Percentiles rank a stretch among this genome's conserved stretches.
Evolutionary conservation across 805 yeast species (phyloP).

Genomic region (Hanseniaspora vineae): DNA sequence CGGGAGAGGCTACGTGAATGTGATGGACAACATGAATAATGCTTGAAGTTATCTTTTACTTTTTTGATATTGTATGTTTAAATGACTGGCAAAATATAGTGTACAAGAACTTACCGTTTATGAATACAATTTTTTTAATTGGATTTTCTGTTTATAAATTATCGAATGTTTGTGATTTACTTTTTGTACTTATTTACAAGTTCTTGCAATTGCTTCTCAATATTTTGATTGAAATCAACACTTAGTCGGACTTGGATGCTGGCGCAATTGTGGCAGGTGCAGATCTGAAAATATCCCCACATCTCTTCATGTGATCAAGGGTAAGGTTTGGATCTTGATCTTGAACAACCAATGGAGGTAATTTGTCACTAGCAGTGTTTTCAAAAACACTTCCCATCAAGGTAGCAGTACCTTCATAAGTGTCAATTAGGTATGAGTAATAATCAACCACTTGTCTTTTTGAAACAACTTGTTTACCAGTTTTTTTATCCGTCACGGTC

Average conservation of each 20-base stretch:
- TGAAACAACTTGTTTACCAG: conserved; percentile 32
- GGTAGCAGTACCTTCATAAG: conserved; percentile 41
- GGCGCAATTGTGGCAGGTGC: conserved; percentile 4
- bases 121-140: too few species aligned
- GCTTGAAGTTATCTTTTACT: too few species aligned
- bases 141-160: too few species aligned
- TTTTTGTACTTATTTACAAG: too few species aligned
- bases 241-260: background rate
- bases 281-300: conserved; percentile 22
- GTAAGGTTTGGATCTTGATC: conserved; percentile 16
- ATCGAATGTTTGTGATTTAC: too few species aligned
- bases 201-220: too few species aligned
- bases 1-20: conserved; percentile 56
- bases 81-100: background rate
- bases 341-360: conserved; percentile 12
- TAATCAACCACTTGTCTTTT: conserved; percentile 49
- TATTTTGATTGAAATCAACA: too few species aligned
- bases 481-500: conserved; percentile 32
- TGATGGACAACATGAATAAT: conserved; percentile 29
- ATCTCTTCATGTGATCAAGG: conserved; percentile 18
- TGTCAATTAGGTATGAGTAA: conserved; percentile 47
- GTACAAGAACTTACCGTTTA: too few species aligned
- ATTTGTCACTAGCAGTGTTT: conserved; percentile 30
- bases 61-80: background rate
- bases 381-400: conserved; percentile 62